Evolutionary conservation across 2,329 filamentous ascomycete species (phyloP).

Genomic region (Ophiostoma sp.): DNA sequence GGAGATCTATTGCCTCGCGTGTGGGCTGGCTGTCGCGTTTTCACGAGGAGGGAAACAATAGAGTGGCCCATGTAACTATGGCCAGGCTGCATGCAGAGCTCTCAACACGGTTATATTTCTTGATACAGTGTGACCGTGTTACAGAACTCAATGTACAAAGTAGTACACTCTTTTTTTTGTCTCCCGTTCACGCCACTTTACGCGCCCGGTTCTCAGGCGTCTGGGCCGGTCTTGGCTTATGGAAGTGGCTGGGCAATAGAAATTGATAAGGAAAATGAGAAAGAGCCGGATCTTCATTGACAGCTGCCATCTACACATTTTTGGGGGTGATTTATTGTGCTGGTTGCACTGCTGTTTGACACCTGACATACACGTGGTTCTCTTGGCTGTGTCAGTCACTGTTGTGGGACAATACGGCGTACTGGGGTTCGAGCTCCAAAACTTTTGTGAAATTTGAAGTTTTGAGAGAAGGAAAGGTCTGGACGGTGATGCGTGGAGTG

Average conservation of each 20-base stretch:
- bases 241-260: too few relatives aligned
- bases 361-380: conserved; percentile 20
- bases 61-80: not conserved
- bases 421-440: not conserved
- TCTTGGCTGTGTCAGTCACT: not conserved
- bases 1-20: not conserved
- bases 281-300: not conserved
- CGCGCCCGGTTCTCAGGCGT: too few relatives aligned
- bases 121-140: not conserved
- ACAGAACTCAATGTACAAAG: too few relatives aligned
- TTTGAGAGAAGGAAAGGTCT: not conserved
- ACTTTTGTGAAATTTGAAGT: not conserved
- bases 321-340: not conserved
- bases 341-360: not conserved
- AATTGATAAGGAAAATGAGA: too few relatives aligned
- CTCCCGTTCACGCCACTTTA: too few relatives aligned
- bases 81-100: conserved; percentile 9
- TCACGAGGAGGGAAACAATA: not conserved
- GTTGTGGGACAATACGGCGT: not conserved
- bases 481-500: not conserved
- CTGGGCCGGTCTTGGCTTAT: too few relatives aligned
- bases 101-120: not conserved
- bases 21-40: not conserved
- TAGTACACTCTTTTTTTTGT: too few relatives aligned
- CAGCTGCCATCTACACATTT: not conserved